Evolutionary conservation across 768 basidiomycete genomes (phyloP).

Genomic region (Neoboletus subvelutipes): DNA sequence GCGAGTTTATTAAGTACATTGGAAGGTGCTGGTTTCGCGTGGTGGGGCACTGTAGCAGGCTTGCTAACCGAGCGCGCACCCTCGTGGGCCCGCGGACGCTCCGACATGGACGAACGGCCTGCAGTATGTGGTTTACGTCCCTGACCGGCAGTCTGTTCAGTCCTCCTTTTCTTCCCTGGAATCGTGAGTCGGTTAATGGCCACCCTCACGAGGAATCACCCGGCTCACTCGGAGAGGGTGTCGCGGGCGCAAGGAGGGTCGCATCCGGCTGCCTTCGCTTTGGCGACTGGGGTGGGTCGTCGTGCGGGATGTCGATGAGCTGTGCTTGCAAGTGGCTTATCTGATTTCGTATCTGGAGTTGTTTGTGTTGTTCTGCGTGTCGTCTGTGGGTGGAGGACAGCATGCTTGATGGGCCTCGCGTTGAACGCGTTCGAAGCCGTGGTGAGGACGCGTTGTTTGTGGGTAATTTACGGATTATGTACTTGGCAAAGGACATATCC

Average conservation of each 20-base stretch:
- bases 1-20: constrained; percentile 54
- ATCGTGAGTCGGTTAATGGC: constrained; percentile 1
- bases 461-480: constrained; percentile 15
- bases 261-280: constrained; percentile 47
- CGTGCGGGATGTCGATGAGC: constrained; percentile 39
- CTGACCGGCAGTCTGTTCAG: constrained; percentile 29
- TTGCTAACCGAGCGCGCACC: constrained; percentile 9
- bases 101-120: constrained; percentile 8
- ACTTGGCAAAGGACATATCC: constrained; percentile 8
- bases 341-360: constrained; percentile 51
- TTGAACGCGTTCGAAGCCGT: constrained; percentile 18
- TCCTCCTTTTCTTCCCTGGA: constrained; percentile 45
- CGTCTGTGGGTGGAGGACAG: constrained; percentile 50
- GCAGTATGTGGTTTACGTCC: constrained; percentile 20
- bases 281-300: constrained; percentile 35
- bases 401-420: constrained; percentile 39
- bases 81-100: constrained; percentile 15
- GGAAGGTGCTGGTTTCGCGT: constrained; percentile 46
- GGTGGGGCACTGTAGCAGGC: constrained; percentile 4
- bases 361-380: constrained; percentile 39
- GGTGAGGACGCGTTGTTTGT: constrained; percentile 26
- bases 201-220: not conserved
- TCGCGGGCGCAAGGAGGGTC: constrained; percentile 44
- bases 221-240: constrained; percentile 68
- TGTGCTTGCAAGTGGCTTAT: constrained; percentile 59